Conservation (phyloP, 495 filamentous ascomycete genomes). For the Trichoderma erinaceum region DNA sequence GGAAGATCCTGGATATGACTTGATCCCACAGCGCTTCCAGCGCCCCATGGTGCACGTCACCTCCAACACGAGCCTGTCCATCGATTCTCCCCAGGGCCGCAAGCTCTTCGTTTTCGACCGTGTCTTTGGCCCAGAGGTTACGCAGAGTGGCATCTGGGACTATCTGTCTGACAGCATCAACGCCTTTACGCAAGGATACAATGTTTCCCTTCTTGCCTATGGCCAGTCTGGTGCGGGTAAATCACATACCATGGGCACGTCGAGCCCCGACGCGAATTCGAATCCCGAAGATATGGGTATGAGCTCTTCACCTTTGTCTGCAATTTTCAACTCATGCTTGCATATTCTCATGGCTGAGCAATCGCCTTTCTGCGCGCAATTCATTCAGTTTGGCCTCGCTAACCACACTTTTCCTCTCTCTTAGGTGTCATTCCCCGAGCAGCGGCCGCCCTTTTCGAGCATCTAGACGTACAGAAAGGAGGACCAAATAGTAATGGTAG, state of each 20-base stretch:
- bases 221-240: slow-evolving; percentile 99
- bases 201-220: slow-evolving; percentile 96
- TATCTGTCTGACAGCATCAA: slow-evolving; percentile 86
- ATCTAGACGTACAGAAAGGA: slow-evolving; percentile 51
- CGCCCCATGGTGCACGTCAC: slow-evolving; percentile 86
- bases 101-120: slow-evolving; percentile 95
- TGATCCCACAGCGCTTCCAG: slow-evolving; percentile 93
- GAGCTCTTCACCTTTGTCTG: slow-evolving; percentile 22
- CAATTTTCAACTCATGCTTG: background rate
- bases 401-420: background rate
- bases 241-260: slow-evolving; percentile 98
- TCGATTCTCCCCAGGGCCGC: slow-evolving; percentile 85
- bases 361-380: background rate
- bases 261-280: slow-evolving; percentile 77
- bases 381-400: background rate
- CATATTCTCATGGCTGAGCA: background rate
- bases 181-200: slow-evolving; percentile 94
- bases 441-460: slow-evolving; percentile 80
- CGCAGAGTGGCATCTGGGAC: slow-evolving; percentile 90
- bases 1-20: slow-evolving; percentile 83
- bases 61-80: slow-evolving; percentile 72
- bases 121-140: slow-evolving; percentile 78
- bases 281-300: slow-evolving; percentile 73
- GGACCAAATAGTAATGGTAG: slow-evolving; percentile 35
- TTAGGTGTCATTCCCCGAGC: slow-evolving; percentile 91